These are phyloP conservation scores for Alnus rubra DNA, from an alignment of 306 rosid species.

Conservation along the genomic window DNA sequence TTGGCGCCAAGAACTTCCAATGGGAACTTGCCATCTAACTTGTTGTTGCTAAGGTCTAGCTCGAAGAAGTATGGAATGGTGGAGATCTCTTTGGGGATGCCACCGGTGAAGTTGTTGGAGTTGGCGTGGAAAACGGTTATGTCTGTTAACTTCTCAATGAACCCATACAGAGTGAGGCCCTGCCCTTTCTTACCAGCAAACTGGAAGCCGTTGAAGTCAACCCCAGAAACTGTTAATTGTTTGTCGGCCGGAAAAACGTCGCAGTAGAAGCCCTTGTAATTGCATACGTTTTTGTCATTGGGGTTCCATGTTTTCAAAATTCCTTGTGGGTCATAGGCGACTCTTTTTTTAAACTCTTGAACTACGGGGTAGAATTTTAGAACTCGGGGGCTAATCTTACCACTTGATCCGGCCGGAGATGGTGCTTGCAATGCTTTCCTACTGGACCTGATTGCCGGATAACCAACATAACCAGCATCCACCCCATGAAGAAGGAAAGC, in stretches of 20 bases:
- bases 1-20: constrained; percentile 7
- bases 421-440: constrained; percentile 38
- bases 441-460: constrained; percentile 9
- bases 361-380: constrained; percentile 29
- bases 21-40: constrained; percentile 44
- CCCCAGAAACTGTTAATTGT: constrained; percentile 31
- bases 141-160: constrained; percentile 46
- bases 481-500: constrained; percentile 11
- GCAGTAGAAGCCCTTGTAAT: constrained; percentile 36
- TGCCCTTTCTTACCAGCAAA: not conserved
- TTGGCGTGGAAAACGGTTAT: constrained; percentile 66
- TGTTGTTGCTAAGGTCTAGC: constrained; percentile 80
- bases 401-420: not conserved
- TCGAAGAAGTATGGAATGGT: constrained; percentile 43
- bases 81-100: constrained; percentile 22
- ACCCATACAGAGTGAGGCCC: constrained; percentile 9
- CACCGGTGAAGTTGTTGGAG: constrained; percentile 57
- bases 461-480: not conserved
- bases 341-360: not conserved
- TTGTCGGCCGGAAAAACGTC: not conserved
- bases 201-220: constrained; percentile 44
- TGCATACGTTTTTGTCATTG: not conserved
- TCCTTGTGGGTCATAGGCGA: constrained; percentile 9
- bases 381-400: constrained; percentile 12
- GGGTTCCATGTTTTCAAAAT: constrained; percentile 31